Percentiles rank a stretch among this genome's conserved stretches.
These are phyloP conservation scores for Nidularia sp. DNA, from an alignment of 768 basidiomycete species.

Conservation along the genomic window DNA sequence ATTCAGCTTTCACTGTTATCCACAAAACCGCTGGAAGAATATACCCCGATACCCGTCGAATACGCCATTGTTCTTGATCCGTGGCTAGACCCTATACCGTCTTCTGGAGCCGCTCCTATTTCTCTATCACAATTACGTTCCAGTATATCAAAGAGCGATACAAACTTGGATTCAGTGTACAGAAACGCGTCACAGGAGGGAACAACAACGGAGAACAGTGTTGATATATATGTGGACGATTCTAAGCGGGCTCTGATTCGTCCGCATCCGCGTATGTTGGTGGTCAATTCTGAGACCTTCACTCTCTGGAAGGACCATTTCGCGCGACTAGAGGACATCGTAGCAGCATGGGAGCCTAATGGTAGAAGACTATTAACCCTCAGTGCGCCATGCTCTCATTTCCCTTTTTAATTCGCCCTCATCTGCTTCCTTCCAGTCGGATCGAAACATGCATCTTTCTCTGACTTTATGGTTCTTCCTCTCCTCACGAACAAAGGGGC, in stretches of 20 bases:
- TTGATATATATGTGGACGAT: too few relatives aligned
- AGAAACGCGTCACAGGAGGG: slow-evolving; percentile 1
- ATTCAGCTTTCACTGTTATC: slow-evolving; percentile 58
- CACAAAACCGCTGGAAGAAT: slow-evolving; percentile 34
- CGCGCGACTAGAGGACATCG: slow-evolving; percentile 46
- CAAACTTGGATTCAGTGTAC: slow-evolving; percentile 2
- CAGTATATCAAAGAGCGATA: too few relatives aligned
- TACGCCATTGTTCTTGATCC: slow-evolving; percentile 72
- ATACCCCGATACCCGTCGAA: slow-evolving; percentile 45
- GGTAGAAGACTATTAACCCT: slow-evolving; percentile 42
- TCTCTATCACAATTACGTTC: slow-evolving; percentile 1
- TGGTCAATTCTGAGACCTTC: slow-evolving; percentile 76
- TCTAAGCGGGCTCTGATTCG: too few relatives aligned
- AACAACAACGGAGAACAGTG: slow-evolving; percentile 4
- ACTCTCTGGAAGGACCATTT: slow-evolving; percentile 81
- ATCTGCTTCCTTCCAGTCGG: slow-evolving; percentile 25
- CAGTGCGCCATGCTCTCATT: slow-evolving; percentile 22
- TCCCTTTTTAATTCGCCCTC: slow-evolving; percentile 1
- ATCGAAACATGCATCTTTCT: slow-evolving; percentile 41
- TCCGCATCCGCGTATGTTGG: slow-evolving; percentile 40
- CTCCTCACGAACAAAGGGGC: slow-evolving; percentile 28
- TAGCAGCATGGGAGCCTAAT: slow-evolving; percentile 50
- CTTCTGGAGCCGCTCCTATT: slow-evolving; percentile 46
- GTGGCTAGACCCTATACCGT: slow-evolving; percentile 75
- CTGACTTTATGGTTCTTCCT: slow-evolving; percentile 44